Percentiles rank a stretch among this genome's conserved stretches.
Conservation (phyloP, 1,284 basidiomycete species). For the Neolentinus lepideus region DNA sequence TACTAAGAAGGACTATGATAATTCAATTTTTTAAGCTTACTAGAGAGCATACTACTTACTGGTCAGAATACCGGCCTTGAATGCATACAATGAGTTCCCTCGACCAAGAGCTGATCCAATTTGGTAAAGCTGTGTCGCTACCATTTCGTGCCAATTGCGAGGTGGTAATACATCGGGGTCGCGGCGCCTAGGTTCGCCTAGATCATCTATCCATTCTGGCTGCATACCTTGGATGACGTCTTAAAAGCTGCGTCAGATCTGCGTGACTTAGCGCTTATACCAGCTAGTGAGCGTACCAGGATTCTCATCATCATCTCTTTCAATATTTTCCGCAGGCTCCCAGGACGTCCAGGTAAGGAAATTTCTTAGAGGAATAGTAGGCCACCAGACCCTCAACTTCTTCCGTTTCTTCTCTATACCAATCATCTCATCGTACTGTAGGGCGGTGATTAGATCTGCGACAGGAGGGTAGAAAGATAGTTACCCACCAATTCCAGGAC, state of each 20-base stretch:
- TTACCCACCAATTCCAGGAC: conserved; percentile 21
- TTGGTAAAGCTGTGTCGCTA: conserved; percentile 41
- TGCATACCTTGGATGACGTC: conserved; percentile 58
- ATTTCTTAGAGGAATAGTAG: conserved; percentile 36
- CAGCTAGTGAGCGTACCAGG: conserved; percentile 25
- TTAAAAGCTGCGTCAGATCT: conserved; percentile 11
- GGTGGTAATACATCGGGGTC: conserved; percentile 77
- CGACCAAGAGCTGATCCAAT: conserved; percentile 30
- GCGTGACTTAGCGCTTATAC: background rate
- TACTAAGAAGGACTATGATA: conserved; percentile 41
- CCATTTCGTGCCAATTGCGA: conserved; percentile 42
- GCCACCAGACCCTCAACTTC: conserved; percentile 60
- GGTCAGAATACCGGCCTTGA: conserved; percentile 74
- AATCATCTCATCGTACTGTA: conserved; percentile 47
- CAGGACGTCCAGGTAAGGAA: conserved; percentile 36
- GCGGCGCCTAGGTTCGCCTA: conserved; percentile 48
- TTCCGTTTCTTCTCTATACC: conserved; percentile 48
- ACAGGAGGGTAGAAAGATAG: background rate
- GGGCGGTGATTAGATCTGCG: background rate
- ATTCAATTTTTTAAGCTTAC: background rate
- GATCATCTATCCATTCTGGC: conserved; percentile 31
- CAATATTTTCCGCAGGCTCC: conserved; percentile 37
- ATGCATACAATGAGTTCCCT: conserved; percentile 65
- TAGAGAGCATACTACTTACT: conserved; percentile 22
- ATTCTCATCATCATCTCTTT: conserved; percentile 48